These are phyloP conservation scores for Lentinula edodes DNA, from an alignment of 768 basidiomycete species.

Conservation along the genomic window DNA sequence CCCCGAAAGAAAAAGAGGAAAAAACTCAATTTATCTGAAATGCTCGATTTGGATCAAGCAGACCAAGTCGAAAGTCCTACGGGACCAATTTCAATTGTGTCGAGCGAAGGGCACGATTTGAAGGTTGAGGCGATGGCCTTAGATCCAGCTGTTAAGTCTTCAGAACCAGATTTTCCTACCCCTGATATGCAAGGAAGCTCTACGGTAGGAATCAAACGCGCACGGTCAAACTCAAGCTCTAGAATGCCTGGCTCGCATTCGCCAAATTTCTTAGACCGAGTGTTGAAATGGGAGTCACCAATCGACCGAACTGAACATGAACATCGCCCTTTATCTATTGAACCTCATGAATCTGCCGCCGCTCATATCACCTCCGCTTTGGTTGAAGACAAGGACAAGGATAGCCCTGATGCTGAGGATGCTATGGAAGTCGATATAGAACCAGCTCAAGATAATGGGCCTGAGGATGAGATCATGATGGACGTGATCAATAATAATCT, in stretches of 20 bases:
- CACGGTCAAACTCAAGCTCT: not conserved
- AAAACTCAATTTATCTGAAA: conserved; percentile 18
- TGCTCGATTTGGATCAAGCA: conserved; percentile 24
- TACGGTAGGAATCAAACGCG: not conserved
- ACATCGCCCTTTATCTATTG: no score
- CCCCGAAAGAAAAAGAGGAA: conserved; percentile 22
- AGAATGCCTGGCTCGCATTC: not conserved
- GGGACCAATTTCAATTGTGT: not conserved
- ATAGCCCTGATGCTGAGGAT: not conserved
- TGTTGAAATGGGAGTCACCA: not conserved
- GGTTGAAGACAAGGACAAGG: not conserved
- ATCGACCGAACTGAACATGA: not conserved
- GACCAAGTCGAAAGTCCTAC: conserved; percentile 15
- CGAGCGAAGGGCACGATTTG: not conserved
- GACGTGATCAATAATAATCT: not conserved
- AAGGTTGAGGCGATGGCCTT: not conserved
- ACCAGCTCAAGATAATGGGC: not conserved
- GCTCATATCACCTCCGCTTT: not conserved
- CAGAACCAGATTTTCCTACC: not conserved
- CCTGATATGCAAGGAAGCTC: not conserved
- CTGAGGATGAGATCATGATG: not conserved
- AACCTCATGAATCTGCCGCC: no score
- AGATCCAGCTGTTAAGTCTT: not conserved
- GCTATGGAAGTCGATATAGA: not conserved
- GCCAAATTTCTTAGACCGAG: not conserved